These are phyloP conservation scores for Colletotrichum cereale DNA, from an alignment of 2,329 filamentous ascomycete species.

Conservation along the genomic window DNA sequence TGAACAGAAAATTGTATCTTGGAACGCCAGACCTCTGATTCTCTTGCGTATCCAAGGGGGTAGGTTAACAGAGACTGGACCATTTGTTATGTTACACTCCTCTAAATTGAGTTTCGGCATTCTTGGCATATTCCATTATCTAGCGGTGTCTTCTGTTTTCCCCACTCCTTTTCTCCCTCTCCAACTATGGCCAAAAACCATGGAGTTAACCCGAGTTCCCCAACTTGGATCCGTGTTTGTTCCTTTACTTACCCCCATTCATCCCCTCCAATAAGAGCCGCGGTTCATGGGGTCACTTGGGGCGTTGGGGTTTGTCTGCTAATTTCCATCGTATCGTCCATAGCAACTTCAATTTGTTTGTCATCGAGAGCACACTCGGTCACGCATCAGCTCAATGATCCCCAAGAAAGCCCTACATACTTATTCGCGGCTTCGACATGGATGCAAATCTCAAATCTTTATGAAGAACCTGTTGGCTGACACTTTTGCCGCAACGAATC, in stretches of 20 bases:
- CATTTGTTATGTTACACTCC: background rate
- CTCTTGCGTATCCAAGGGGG: background rate
- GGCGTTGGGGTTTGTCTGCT: background rate
- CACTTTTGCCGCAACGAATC: background rate
- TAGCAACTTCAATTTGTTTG: constrained; percentile 31
- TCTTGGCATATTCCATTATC: background rate
- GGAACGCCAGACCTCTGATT: background rate
- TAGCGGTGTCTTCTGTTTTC: background rate
- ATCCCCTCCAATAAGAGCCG: constrained; percentile 19
- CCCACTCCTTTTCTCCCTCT: background rate
- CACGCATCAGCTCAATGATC: background rate
- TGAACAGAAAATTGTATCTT: background rate
- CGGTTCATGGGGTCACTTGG: background rate
- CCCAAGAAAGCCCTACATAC: background rate
- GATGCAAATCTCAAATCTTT: constrained; percentile 5
- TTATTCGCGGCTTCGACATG: constrained; percentile 14
- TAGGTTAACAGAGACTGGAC: background rate
- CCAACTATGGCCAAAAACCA: no score
- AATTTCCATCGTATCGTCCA: constrained; percentile 9
- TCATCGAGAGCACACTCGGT: constrained; percentile 23
- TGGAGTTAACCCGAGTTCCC: constrained; percentile 6
- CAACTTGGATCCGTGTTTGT: background rate
- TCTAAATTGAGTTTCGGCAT: background rate
- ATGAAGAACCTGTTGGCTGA: constrained; percentile 14
- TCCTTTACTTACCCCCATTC: constrained; percentile 14